phyloP scores from a whole-genome alignment of 2,329 filamentous ascomycete genomes.

The Cercospora berteroae region DNA sequence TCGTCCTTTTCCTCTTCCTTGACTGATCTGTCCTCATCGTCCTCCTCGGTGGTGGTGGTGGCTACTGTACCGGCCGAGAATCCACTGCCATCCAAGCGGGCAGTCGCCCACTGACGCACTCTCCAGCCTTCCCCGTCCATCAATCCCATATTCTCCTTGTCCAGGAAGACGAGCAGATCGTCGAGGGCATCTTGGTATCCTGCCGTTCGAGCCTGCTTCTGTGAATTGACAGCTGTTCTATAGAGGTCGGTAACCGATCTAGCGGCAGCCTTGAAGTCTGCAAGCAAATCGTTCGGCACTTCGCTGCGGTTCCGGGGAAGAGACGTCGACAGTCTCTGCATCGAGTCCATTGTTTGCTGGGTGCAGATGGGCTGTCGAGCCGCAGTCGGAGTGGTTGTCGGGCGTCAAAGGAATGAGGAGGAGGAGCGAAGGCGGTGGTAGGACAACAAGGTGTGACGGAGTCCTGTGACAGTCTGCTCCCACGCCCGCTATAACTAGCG shows the following conservation, averaged over 20 bases:
- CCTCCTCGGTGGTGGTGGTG: constrained; percentile 60
- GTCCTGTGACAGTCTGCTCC: constrained; percentile 2
- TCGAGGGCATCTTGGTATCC: constrained; percentile 95
- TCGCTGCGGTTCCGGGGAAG: constrained; percentile 46
- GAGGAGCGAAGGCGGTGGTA: neutral
- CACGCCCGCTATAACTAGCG: neutral
- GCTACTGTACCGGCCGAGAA: constrained; percentile 24
- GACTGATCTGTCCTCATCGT: constrained; percentile 55
- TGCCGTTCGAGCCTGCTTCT: constrained; percentile 70
- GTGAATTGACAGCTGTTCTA: constrained; percentile 79
- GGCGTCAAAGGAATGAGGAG: constrained; percentile 7
- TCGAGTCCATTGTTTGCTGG: constrained; percentile 57
- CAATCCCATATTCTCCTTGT: constrained; percentile 75
- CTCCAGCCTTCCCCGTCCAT: constrained; percentile 74
- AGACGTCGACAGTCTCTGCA: constrained; percentile 62
- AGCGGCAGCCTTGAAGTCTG: constrained; percentile 88
- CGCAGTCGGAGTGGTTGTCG: constrained; percentile 2
- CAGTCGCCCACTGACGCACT: constrained; percentile 65
- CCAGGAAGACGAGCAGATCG: constrained; percentile 80
- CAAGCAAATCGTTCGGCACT: constrained; percentile 58
- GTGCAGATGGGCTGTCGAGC: neutral
- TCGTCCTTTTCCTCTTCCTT: constrained; percentile 53
- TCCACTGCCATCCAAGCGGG: constrained; percentile 62
- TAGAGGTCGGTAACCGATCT: constrained; percentile 95
- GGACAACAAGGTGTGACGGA: constrained; percentile 10